These are phyloP conservation scores for Ogataea glucozyma DNA, from an alignment of 805 yeast genomes.

Conservation along the genomic window DNA sequence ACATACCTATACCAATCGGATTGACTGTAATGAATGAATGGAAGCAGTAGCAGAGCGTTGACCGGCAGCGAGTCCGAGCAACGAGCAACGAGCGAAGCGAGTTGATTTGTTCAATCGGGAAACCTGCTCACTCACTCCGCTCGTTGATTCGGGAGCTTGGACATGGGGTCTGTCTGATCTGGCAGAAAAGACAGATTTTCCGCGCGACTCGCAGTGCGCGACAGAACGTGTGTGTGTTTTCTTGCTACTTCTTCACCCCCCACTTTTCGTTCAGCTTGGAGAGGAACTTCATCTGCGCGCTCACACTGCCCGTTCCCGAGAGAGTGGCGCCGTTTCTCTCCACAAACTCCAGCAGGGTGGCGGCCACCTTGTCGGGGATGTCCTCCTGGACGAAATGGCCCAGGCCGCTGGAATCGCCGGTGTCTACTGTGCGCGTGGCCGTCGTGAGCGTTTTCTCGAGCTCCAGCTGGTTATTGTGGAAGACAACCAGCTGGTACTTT, in stretches of 20 bases:
- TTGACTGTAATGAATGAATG: no score
- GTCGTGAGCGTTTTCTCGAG: constrained; percentile 27
- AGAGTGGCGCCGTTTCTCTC: constrained; percentile 51
- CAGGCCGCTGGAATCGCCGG: constrained; percentile 45
- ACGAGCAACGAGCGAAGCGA: no score
- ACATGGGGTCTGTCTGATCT: no score
- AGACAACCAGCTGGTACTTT: constrained; percentile 82
- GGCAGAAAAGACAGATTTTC: no score
- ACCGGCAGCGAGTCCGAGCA: no score
- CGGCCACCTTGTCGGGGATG: constrained; percentile 65
- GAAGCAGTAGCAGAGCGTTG: no score
- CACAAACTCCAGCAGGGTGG: constrained; percentile 51
- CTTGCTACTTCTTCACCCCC: constrained; percentile 30
- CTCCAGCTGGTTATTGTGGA: constrained; percentile 39
- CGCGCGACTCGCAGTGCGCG: no score
- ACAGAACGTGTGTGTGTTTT: neutral
- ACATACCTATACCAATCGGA: neutral
- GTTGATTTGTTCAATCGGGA: no score
- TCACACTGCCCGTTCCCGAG: no score
- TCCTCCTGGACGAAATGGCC: constrained; percentile 99
- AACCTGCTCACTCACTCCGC: no score
- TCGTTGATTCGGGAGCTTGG: no score
- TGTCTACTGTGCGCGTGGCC: constrained; percentile 22
- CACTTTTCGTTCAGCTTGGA: constrained; percentile 35
- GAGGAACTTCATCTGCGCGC: constrained; percentile 31